Base-by-base conservation (phyloP, 2,329 filamentous ascomycete genomes). In the Dactylellina cionopaga region DNA sequence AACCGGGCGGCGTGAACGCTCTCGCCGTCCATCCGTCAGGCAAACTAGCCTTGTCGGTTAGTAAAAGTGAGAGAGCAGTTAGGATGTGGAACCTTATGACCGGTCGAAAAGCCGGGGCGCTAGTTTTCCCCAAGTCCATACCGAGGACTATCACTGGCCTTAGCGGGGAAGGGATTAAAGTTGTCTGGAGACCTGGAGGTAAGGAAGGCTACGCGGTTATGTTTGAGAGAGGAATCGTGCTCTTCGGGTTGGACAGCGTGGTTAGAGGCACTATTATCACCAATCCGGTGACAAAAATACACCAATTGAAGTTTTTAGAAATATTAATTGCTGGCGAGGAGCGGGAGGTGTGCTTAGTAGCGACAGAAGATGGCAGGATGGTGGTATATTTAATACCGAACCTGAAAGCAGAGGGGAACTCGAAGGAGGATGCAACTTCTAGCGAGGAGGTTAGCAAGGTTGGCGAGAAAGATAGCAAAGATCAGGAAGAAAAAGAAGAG, bases 51-150 rank as follows among this genome's bases (percentile, higher is more conserved):
- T 88, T 99, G 71, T 96, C 88, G 76, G 92, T 98, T 6, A 90
- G 92, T 76, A 92, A 90, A 77, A 92, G 92, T 75, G 95, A 99
- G 82, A 89, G 88, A 75, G 92, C 89, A 78, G 96, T 99, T 91
- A 85, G 95, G 75, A 81, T 98, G 75, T 99, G 95, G 95, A 98
- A 99, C 78, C 80, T 99, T 75, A 92, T 98, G 75, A 98, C 94
- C 1, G 95, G 93, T 13, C 96, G 94, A 83, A 97, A 96, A 82
- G 93, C 93, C 0, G 92, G 93, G 27, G 93, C 96, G 56, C 82
- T 99, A 76, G 95, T 91, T 79, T 98, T 98, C 80, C 86, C 86
- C 75, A 85, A 86, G 65, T 86, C 89, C 0, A 85, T 95, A 77
- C 83, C 98, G 56, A 84, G 86, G 44, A 91, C 46, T 92, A 96